Base-by-base conservation (phyloP, 2,329 filamentous ascomycete species). In the Alternaria ethzedia region DNA sequence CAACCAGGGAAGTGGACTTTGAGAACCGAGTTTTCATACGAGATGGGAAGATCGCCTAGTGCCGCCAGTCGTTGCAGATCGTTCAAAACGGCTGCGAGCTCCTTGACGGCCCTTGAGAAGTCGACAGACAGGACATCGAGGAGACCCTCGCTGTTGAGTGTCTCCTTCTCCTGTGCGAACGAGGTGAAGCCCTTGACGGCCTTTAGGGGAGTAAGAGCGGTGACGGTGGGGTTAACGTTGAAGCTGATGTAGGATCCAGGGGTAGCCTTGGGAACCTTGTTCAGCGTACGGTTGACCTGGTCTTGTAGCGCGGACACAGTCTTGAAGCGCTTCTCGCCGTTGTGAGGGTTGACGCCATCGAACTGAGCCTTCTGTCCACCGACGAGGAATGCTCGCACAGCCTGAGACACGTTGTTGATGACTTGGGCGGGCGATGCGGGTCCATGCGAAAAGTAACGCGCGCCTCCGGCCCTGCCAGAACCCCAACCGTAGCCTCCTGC, bases 401-500 rank as follows among this genome's bases (percentile, higher is more conserved):
- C 96, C 71, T 94, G 90, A 12, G 93, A 97, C n/a, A 97, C 95
- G 80, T 97, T 97, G 79, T 96, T 91, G 55, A 98, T 88, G 50
- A 98, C 93, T 79, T 98, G 93, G 1, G 94, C 93, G 43, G 93
- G 94, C 8, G 90, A 88, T 10, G 92, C 91, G 2, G 95, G 93
- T 1, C 89, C 88, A 81, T 97, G 94, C 1, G 93, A 96, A 82
- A 98, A 98, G 83, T 95, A 95, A 69, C 95, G 88, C 23, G 90
- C 89, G 47, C 91, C 92, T 69, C 91, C 89, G 62, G 88, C 79
- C 50, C 89, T 86, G 30, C 90, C 90, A 54, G 89, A 88, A 28
- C 92, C 92, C 59, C 92, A 82, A 67, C 86, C 86, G 78, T 99
- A 99, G n/a, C 96, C 96, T 69, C 95, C 94, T 8, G 94, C 92